phyloP scores from a whole-genome alignment of 257 asterid species.

The Echites panduratus region DNA sequence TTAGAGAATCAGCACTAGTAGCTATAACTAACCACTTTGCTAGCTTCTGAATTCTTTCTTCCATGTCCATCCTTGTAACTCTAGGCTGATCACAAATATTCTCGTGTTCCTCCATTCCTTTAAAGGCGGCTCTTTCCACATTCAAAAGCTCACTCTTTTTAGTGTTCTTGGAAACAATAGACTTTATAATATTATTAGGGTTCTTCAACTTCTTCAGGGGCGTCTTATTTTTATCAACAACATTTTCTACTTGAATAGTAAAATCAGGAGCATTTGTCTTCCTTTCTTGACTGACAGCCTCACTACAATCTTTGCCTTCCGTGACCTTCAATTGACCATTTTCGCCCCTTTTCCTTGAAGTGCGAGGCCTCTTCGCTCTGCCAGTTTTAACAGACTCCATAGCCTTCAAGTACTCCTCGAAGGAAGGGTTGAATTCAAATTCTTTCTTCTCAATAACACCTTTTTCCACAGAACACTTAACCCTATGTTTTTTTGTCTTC shows the following conservation, averaged over 20 bases:
- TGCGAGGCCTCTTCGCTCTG: slow-evolving; percentile 16
- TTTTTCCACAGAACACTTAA: slow-evolving; percentile 23
- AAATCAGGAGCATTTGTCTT: neutral
- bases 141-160: slow-evolving; percentile 6
- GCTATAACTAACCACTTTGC: slow-evolving; percentile 63
- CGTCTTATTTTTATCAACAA: slow-evolving; percentile 16
- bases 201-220: slow-evolving; percentile 14
- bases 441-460: slow-evolving; percentile 42
- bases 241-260: slow-evolving; percentile 18
- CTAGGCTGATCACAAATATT: slow-evolving; percentile 46
- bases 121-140: slow-evolving; percentile 78
- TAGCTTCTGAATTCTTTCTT: slow-evolving; percentile 85
- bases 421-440: slow-evolving; percentile 62
- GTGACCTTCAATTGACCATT: slow-evolving; percentile 8
- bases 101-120: slow-evolving; percentile 38
- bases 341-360: slow-evolving; percentile 6
- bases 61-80: slow-evolving; percentile 74
- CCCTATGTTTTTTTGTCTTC: slow-evolving; percentile 18
- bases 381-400: slow-evolving; percentile 56
- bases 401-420: slow-evolving; percentile 78
- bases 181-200: slow-evolving; percentile 13
- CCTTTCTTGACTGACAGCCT: neutral
- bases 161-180: slow-evolving; percentile 8
- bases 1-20: neutral
- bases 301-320: neutral